A percentile compares a stretch with the other conserved stretches of the same genome.
phyloP scores from a whole-genome alignment of 2,329 filamentous ascomycete species.

The Microsporum ferrugineum region DNA sequence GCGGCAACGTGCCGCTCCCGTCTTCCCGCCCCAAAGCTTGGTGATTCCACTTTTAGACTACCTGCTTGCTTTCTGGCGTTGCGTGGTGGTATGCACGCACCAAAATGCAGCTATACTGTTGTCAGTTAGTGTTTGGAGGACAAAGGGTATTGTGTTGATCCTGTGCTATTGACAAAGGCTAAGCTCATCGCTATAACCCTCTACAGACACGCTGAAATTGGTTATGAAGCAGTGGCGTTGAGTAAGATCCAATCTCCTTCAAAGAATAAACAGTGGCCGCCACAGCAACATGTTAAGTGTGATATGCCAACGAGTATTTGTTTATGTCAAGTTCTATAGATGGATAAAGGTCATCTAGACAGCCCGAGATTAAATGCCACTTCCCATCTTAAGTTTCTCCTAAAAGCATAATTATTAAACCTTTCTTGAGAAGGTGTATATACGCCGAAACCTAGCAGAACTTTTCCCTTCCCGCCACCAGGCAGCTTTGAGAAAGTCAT shows the following conservation, averaged over 20 bases:
- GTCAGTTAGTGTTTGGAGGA: neutral
- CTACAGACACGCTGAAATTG: neutral
- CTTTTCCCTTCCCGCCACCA: too few species aligned
- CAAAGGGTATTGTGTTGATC: neutral
- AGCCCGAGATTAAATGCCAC: too few species aligned
- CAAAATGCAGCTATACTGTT: neutral
- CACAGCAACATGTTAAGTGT: too few species aligned
- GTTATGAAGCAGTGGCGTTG: neutral
- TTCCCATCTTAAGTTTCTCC: too few species aligned
- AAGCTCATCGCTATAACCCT: neutral
- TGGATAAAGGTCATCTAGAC: too few species aligned
- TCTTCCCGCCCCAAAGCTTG: neutral
- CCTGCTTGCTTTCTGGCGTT: neutral
- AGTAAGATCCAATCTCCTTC: neutral
- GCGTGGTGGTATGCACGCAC: neutral
- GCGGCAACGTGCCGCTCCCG: slow-evolving; percentile 4
- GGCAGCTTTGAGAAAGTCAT: too few species aligned
- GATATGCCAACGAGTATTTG: too few species aligned
- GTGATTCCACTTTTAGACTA: neutral
- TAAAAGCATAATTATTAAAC: too few species aligned
- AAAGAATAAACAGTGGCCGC: too few species aligned
- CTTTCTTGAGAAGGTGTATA: too few species aligned
- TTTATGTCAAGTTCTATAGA: too few species aligned
- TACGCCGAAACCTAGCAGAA: too few species aligned
- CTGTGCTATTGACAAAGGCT: neutral